phyloP scores from a whole-genome alignment of 495 filamentous ascomycete species.

The Talaromyces trachyspermus region DNA sequence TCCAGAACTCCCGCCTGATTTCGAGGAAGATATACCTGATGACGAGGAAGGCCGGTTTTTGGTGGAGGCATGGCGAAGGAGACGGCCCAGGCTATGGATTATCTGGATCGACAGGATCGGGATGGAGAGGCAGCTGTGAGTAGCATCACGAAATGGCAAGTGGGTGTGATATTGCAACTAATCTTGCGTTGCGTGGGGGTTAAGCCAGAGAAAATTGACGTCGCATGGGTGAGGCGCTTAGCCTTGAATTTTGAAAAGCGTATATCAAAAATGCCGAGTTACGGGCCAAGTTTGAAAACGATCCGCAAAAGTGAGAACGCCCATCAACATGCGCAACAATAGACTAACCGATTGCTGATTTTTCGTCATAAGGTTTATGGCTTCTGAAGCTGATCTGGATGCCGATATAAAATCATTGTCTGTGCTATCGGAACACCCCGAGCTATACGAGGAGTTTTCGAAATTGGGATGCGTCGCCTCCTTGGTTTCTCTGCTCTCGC shows the following conservation, averaged over 20 bases:
- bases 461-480: slow-evolving; percentile 68
- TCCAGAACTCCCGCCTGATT: slow-evolving; percentile 60
- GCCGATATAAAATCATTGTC: slow-evolving; percentile 81
- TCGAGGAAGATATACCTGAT: slow-evolving; percentile 54
- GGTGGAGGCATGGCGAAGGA: slow-evolving; percentile 79
- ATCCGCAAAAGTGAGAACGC: slow-evolving; percentile 70
- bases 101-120: slow-evolving; percentile 63
- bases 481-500: slow-evolving; percentile 73
- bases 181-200: slow-evolving; percentile 11
- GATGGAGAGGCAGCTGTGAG: slow-evolving; percentile 42
- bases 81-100: slow-evolving; percentile 83
- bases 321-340: not conserved
- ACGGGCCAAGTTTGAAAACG: slow-evolving; percentile 75
- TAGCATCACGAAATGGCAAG: not conserved
- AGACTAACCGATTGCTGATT: not conserved
- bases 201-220: slow-evolving; percentile 71
- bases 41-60: slow-evolving; percentile 95
- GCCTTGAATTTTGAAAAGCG: slow-evolving; percentile 84
- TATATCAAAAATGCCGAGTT: slow-evolving; percentile 87
- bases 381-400: slow-evolving; percentile 86
- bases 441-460: slow-evolving; percentile 77
- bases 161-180: slow-evolving; percentile 7
- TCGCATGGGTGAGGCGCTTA: slow-evolving; percentile 72
- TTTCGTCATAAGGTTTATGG: slow-evolving; percentile 53
- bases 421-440: slow-evolving; percentile 79